Conservation (phyloP, 257 asterid species). For the Ilex aquifolium region DNA sequence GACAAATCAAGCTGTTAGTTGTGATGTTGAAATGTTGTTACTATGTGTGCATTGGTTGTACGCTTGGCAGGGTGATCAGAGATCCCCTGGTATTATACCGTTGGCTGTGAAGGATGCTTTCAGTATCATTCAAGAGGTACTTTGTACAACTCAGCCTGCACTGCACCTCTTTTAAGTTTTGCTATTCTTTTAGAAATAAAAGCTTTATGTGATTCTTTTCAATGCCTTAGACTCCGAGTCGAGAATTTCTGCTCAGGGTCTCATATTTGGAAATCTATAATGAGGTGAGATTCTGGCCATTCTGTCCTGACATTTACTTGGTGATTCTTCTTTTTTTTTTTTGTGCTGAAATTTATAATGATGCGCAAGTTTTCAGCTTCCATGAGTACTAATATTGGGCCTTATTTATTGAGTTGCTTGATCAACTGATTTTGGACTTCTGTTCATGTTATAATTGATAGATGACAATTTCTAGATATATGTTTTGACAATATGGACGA, state of each 20-base stretch:
- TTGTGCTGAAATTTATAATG: neutral
- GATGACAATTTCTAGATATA: too few relatives aligned
- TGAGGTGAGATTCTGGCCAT: constrained; percentile 57
- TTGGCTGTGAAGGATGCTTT: constrained; percentile 98
- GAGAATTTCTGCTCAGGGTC: constrained; percentile 94
- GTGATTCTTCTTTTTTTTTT: constrained; percentile 9
- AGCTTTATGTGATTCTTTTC: constrained; percentile 11
- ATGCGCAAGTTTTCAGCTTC: too few relatives aligned
- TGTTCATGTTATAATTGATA: too few relatives aligned
- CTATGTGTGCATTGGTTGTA: constrained; percentile 12
- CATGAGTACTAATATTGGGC: too few relatives aligned
- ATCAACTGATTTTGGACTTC: too few relatives aligned
- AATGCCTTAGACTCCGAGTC: constrained; percentile 81
- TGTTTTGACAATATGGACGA: too few relatives aligned
- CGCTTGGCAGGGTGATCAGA: constrained; percentile 88
- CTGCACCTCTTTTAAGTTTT: constrained; percentile 20
- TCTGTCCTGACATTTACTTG: constrained; percentile 8
- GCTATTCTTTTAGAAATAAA: constrained; percentile 11
- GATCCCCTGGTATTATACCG: constrained; percentile 99
- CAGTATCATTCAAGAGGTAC: constrained; percentile 98
- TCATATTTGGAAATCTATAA: constrained; percentile 98
- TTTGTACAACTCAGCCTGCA: constrained; percentile 17
- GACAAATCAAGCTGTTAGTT: constrained; percentile 5
- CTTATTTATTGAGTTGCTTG: too few relatives aligned
- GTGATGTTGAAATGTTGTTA: constrained; percentile 9